Conservation (phyloP, 1,139 yeast genomes). For the Magnusiomyces magnusii region DNA sequence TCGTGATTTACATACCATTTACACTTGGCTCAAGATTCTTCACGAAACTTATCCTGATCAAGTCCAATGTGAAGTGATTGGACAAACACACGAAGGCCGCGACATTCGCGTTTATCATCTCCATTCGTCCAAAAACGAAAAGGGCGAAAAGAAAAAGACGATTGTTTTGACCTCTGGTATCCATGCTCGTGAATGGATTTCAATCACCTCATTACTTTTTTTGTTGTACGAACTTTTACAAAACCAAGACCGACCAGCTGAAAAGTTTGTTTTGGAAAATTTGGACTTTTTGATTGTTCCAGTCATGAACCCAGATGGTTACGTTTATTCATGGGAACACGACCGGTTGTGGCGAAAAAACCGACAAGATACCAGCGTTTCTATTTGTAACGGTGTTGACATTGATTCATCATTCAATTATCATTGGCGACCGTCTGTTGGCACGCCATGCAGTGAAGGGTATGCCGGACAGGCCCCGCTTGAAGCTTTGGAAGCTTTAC, state of each 20-base stretch:
- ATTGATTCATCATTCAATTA: slow-evolving; percentile 77
- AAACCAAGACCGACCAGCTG: slow-evolving; percentile 37
- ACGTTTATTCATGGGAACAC: slow-evolving; percentile 67
- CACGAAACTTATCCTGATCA: slow-evolving; percentile 49
- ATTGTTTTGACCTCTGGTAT: slow-evolving; percentile 76
- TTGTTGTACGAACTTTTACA: slow-evolving; percentile 49
- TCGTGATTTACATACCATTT: slow-evolving; percentile 59
- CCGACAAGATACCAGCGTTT: slow-evolving; percentile 63
- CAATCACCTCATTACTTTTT: slow-evolving; percentile 62
- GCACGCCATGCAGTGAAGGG: slow-evolving; percentile 53
- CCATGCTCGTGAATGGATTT: slow-evolving; percentile 90
- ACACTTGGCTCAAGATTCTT: slow-evolving; percentile 62
- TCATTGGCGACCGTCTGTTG: slow-evolving; percentile 54
- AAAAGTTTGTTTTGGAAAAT: slow-evolving; percentile 31
- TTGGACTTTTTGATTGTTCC: slow-evolving; percentile 75
- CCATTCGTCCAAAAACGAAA: slow-evolving; percentile 37
- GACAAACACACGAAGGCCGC: slow-evolving; percentile 67
- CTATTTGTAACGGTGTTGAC: slow-evolving; percentile 73
- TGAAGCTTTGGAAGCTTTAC: slow-evolving; percentile 65
- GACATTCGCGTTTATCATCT: slow-evolving; percentile 60
- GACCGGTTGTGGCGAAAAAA: slow-evolving; percentile 89
- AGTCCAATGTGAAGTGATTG: slow-evolving; percentile 55
- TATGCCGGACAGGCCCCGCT: slow-evolving; percentile 72
- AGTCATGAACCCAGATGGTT: slow-evolving; percentile 86
- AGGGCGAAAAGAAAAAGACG: slow-evolving; percentile 47